Conservation (phyloP, 1,284 basidiomycete genomes). For the Naganishia sp. region DNA sequence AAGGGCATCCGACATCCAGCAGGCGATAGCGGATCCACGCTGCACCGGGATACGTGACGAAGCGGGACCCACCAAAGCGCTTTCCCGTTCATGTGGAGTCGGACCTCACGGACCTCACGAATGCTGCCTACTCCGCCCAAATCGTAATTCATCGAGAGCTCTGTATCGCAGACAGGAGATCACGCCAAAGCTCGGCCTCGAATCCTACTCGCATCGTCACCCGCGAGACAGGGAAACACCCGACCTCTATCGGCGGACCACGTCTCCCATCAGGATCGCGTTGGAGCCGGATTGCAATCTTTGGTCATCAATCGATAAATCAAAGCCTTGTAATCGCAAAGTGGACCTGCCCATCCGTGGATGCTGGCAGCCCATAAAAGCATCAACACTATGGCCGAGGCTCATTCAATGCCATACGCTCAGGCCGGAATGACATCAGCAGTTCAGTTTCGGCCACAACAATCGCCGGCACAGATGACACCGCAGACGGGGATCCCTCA, state of each 20-base stretch:
- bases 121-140: slow-evolving; percentile 13
- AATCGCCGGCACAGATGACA: neutral
- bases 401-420: slow-evolving; percentile 1
- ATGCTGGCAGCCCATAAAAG: slow-evolving; percentile 8
- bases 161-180: neutral
- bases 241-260: no score
- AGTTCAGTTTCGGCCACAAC: slow-evolving; percentile 8
- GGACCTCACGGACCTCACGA: slow-evolving; percentile 13
- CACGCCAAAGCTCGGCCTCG: neutral
- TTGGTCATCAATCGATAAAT: slow-evolving; percentile 7
- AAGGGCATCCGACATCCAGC: neutral
- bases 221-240: no score
- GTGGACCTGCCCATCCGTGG: slow-evolving; percentile 1
- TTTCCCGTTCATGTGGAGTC: slow-evolving; percentile 21
- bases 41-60: neutral
- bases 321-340: neutral
- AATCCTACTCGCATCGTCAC: neutral
- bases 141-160: slow-evolving; percentile 10
- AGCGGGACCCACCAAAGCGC: neutral
- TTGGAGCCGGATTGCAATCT: no score
- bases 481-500: neutral
- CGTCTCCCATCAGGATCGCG: no score
- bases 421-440: no score
- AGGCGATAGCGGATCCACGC: neutral
- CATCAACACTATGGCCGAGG: neutral